phyloP scores from a whole-genome alignment of 208 protist species.

The Wallacemonas sp. region DNA sequence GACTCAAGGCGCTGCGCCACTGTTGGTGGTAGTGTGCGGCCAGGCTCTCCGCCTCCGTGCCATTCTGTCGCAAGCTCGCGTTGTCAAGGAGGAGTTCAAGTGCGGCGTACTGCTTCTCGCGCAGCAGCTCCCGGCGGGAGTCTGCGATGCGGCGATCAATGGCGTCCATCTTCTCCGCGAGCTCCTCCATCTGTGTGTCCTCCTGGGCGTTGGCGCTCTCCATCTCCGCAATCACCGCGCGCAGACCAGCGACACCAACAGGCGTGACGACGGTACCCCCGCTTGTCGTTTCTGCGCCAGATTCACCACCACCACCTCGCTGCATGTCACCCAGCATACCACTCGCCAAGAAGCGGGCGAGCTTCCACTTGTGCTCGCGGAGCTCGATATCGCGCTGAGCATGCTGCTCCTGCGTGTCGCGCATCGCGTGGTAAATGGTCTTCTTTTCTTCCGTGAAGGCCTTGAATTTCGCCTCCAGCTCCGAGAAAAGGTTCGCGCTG shows the following conservation, averaged over 20 bases:
- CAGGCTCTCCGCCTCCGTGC: slow-evolving; percentile 81
- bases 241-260: slow-evolving; percentile 67
- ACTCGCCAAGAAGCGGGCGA: slow-evolving; percentile 67
- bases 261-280: slow-evolving; percentile 20
- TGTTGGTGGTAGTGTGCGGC: slow-evolving; percentile 84
- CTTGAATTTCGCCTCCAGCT: slow-evolving; percentile 59
- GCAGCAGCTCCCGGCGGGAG: slow-evolving; percentile 44
- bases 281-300: slow-evolving; percentile 14
- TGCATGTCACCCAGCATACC: slow-evolving; percentile 25
- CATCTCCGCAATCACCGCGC: slow-evolving; percentile 50
- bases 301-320: slow-evolving; percentile 18
- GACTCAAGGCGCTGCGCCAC: slow-evolving; percentile 43
- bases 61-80: slow-evolving; percentile 60
- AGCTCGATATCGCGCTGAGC: slow-evolving; percentile 61
- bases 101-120: slow-evolving; percentile 51
- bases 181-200: slow-evolving; percentile 30
- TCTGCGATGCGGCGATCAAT: slow-evolving; percentile 51
- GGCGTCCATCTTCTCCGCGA: slow-evolving; percentile 46
- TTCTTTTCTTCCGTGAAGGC: slow-evolving; percentile 63
- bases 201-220: slow-evolving; percentile 39
- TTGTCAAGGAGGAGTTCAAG: slow-evolving; percentile 82
- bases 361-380: slow-evolving; percentile 70
- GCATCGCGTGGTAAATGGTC: slow-evolving; percentile 59
- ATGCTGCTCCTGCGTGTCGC: slow-evolving; percentile 64
- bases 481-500: slow-evolving; percentile 33